phyloP scores from a whole-genome alignment of 306 rosid species.

The Prinsepia uniflora region DNA sequence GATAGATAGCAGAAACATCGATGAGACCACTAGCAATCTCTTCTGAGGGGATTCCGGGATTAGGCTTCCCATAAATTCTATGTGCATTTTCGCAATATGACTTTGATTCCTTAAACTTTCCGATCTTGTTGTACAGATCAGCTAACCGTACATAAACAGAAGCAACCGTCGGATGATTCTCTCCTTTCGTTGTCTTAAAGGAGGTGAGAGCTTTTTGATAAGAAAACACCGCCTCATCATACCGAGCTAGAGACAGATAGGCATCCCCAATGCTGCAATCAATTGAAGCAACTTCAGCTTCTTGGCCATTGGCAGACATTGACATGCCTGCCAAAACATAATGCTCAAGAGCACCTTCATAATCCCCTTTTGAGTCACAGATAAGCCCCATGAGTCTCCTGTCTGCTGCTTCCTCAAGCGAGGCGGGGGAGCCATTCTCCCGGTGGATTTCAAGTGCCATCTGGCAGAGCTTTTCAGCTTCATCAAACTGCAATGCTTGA shows the following conservation, averaged over 20 bases:
- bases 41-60: conserved; percentile 54
- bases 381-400: conserved; percentile 84
- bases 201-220: conserved; percentile 71
- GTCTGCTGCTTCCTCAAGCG: conserved; percentile 76
- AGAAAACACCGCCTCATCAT: conserved; percentile 71
- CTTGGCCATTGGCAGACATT: conserved; percentile 60
- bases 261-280: conserved; percentile 86
- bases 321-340: conserved; percentile 77
- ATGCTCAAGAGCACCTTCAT: conserved; percentile 79
- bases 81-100: conserved; percentile 74
- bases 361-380: conserved; percentile 78
- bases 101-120: conserved; percentile 73
- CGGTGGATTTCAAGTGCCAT: conserved; percentile 67
- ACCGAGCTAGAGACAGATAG: conserved; percentile 59
- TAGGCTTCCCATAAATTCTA: conserved; percentile 52
- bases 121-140: conserved; percentile 71
- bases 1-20: conserved; percentile 71
- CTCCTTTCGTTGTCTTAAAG: conserved; percentile 73
- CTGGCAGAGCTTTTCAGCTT: conserved; percentile 73
- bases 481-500: conserved; percentile 77
- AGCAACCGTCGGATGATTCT: conserved; percentile 67
- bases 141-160: conserved; percentile 77
- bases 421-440: conserved; percentile 51
- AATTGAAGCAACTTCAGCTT: conserved; percentile 58
- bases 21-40: conserved; percentile 78